Percentiles rank a stretch among this genome's conserved stretches.
These are phyloP conservation scores for Aspergillus felis DNA, from an alignment of 2,329 filamentous ascomycete species.

Conservation along the genomic window DNA sequence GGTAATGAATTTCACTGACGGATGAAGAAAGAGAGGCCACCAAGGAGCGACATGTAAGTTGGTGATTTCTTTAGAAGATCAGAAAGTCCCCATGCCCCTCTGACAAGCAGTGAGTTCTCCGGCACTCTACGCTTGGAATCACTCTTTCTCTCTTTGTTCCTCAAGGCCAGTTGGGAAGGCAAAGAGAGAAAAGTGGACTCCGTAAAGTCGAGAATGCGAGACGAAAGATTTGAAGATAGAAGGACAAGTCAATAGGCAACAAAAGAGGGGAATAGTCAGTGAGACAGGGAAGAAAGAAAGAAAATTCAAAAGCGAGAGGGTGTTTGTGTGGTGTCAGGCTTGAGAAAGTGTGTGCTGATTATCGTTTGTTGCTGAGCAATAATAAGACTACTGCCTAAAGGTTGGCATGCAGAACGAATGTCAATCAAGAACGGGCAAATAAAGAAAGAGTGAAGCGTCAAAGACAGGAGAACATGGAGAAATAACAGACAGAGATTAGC, in stretches of 20 bases:
- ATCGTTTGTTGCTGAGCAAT: neutral
- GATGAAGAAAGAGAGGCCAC: neutral
- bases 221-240: neutral
- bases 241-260: neutral
- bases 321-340: neutral
- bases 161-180: neutral
- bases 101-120: neutral
- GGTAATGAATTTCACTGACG: neutral
- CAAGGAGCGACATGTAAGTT: neutral
- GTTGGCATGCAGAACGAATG: neutral
- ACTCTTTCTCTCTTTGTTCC: neutral
- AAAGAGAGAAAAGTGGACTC: neutral
- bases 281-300: neutral
- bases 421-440: neutral
- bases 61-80: neutral
- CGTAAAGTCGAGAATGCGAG: neutral
- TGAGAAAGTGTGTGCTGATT: neutral
- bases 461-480: neutral
- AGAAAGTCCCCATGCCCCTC: neutral
- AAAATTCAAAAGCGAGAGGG: neutral
- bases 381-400: neutral
- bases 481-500: neutral
- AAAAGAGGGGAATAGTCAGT: neutral
- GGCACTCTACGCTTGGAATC: neutral
- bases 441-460: neutral